A percentile compares a stretch with the other conserved stretches of the same genome.
Evolutionary conservation across 2,329 filamentous ascomycete genomes (phyloP).

Genomic region (Penicillium sp.): DNA sequence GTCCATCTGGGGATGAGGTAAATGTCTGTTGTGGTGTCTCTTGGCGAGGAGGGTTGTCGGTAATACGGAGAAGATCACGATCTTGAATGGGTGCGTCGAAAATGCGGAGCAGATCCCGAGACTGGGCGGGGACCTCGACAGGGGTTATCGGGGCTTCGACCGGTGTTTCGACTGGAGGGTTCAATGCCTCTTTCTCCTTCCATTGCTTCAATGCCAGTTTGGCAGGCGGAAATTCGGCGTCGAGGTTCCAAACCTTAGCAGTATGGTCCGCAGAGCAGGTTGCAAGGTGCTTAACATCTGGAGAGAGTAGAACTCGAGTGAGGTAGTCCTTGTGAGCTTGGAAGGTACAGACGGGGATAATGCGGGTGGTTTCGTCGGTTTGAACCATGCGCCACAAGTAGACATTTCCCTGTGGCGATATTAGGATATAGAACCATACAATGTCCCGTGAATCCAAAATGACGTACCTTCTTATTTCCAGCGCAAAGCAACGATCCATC

Average conservation of each 20-base stretch:
- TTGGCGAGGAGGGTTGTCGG: constrained; percentile 26
- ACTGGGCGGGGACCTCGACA: constrained; percentile 22
- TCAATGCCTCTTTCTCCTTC: constrained; percentile 22
- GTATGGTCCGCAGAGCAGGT: constrained; percentile 94
- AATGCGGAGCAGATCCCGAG: constrained; percentile 30
- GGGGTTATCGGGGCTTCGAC: constrained; percentile 20
- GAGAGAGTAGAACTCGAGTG: constrained; percentile 84
- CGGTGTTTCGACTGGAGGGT: constrained; percentile 12
- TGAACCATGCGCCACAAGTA: constrained; percentile 96
- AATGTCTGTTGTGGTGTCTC: constrained; percentile 35
- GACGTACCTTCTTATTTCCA: constrained; percentile 76
- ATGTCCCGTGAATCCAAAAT: background rate
- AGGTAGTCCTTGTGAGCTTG: constrained; percentile 90
- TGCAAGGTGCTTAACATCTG: constrained; percentile 89
- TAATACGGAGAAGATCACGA: constrained; percentile 30
- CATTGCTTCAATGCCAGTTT: constrained; percentile 37
- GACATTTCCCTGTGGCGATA: constrained; percentile 73
- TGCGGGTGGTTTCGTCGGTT: constrained; percentile 74
- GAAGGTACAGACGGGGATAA: constrained; percentile 85
- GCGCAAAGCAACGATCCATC: constrained; percentile 92
- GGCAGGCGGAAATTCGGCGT: constrained; percentile 56
- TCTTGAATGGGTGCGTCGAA: constrained; percentile 27
- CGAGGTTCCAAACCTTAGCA: constrained; percentile 94
- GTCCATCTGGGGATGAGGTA: constrained; percentile 39
- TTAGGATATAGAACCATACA: background rate